These are phyloP conservation scores for Sisymbrium irio DNA, from an alignment of 345 rosid species.

Conservation along the genomic window DNA sequence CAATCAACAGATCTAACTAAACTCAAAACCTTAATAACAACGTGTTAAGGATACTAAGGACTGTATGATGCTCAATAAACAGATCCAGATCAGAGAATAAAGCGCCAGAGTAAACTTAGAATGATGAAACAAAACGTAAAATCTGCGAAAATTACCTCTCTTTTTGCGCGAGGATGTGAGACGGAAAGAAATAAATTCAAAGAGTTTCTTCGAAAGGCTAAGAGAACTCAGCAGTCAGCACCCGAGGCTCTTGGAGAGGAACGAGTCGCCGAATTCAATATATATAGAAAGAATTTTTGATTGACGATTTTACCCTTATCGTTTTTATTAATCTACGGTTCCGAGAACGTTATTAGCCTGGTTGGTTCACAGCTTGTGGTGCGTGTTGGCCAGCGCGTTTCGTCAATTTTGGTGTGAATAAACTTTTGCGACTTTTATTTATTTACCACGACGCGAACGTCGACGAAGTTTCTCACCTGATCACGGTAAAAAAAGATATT, in stretches of 20 bases:
- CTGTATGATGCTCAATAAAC: no score
- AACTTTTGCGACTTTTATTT: background rate
- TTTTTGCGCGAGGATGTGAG: no score
- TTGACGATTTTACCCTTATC: background rate
- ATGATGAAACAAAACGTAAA: no score
- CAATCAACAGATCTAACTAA: no score
- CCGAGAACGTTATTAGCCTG: background rate
- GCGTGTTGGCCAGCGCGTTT: slow-evolving; percentile 1
- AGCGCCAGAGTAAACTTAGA: no score
- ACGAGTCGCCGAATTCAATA: background rate
- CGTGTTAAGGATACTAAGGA: no score
- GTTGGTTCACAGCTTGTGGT: slow-evolving; percentile 10
- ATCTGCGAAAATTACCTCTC: no score
- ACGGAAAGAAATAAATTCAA: background rate
- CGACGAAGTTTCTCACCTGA: background rate
- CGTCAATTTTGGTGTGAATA: slow-evolving; percentile 1
- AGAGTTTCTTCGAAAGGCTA: no score
- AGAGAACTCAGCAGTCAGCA: background rate
- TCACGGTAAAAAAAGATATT: background rate
- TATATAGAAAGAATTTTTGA: background rate
- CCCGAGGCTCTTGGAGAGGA: slow-evolving; percentile 1
- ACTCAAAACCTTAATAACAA: no score
- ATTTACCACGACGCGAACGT: background rate
- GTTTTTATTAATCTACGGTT: background rate
- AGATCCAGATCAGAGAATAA: no score